These are phyloP conservation scores for Hemileccinum rubropunctum DNA, from an alignment of 768 basidiomycete genomes.

Conservation along the genomic window DNA sequence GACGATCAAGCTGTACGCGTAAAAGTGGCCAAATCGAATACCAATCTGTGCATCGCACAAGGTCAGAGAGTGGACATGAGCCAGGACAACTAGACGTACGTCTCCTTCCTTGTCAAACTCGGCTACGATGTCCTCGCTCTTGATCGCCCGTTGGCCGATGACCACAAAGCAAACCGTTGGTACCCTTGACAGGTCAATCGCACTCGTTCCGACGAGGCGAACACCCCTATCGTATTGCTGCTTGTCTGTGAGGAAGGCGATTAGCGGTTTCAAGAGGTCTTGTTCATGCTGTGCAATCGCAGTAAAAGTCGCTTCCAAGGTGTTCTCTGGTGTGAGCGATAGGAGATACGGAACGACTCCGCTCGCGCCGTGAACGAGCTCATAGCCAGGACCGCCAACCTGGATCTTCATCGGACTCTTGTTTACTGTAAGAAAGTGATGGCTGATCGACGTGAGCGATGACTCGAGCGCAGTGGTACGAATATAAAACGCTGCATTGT, in stretches of 20 bases:
- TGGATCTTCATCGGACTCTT: constrained; percentile 59
- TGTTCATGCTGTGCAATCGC: constrained; percentile 65
- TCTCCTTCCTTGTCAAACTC: constrained; percentile 61
- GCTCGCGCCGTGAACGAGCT: constrained; percentile 59
- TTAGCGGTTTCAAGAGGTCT: constrained; percentile 48
- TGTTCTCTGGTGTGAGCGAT: constrained; percentile 49
- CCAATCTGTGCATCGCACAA: constrained; percentile 49
- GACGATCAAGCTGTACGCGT: constrained; percentile 63
- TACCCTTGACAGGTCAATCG: constrained; percentile 41
- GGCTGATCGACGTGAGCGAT: constrained; percentile 58
- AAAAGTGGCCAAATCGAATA: constrained; percentile 77
- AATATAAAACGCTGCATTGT: constrained; percentile 64
- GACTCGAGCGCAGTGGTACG: constrained; percentile 44
- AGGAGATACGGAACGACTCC: constrained; percentile 62
- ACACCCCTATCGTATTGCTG: constrained; percentile 57
- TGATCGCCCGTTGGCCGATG: constrained; percentile 50
- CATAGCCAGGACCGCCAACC: constrained; percentile 74
- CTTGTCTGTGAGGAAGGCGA: constrained; percentile 52
- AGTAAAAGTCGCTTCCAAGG: constrained; percentile 50
- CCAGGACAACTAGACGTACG: constrained; percentile 40
- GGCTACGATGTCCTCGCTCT: constrained; percentile 61
- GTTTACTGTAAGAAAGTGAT: constrained; percentile 63
- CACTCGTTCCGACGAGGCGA: constrained; percentile 62
- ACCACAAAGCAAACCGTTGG: constrained; percentile 77
- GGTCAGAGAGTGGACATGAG: neutral